Conservation (phyloP, 352 stramenopile species). For the Stephanocyclus meneghinianus region DNA sequence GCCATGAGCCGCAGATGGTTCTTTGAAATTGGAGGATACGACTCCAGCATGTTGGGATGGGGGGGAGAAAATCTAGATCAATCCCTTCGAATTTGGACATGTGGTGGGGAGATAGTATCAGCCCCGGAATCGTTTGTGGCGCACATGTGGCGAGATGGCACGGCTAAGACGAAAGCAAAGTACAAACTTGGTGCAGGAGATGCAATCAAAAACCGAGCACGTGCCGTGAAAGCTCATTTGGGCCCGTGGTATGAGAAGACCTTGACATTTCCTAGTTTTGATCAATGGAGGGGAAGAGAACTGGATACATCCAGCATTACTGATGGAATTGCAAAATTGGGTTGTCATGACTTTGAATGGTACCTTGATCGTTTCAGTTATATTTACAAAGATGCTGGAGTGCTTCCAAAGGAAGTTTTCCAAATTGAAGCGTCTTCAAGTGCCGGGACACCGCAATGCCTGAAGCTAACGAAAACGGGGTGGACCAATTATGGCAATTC, state of each 20-base stretch:
- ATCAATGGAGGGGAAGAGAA: conserved; percentile 19
- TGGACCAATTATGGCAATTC: conserved; percentile 45
- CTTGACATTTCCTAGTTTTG: conserved; percentile 42
- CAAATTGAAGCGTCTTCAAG: conserved; percentile 31
- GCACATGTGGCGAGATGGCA: conserved; percentile 46
- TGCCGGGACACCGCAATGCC: conserved; percentile 12
- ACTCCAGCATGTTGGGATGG: conserved; percentile 48
- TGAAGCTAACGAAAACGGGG: conserved; percentile 34
- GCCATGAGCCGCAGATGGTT: conserved; percentile 54
- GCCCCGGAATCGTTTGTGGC: conserved; percentile 44
- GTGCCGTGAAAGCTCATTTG: conserved; percentile 47
- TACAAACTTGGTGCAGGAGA: conserved; percentile 44
- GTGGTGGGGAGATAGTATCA: conserved; percentile 47
- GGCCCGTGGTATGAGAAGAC: conserved; percentile 46
- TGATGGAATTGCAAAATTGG: conserved; percentile 22
- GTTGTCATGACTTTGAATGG: conserved; percentile 49
- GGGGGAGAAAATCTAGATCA: conserved; percentile 54
- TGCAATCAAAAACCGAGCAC: conserved; percentile 41
- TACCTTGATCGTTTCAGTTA: conserved; percentile 44
- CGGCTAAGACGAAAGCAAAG: conserved; percentile 44
- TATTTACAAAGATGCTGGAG: conserved; percentile 42
- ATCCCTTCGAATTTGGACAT: conserved; percentile 48
- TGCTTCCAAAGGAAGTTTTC: conserved; percentile 43
- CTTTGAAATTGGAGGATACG: conserved; percentile 55
- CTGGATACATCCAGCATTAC: conserved; percentile 48